Evolutionary conservation across 768 basidiomycete species (phyloP), one percentile per base, ranked within the genome.

Genomic region (Saitozyma sp.): DNA sequence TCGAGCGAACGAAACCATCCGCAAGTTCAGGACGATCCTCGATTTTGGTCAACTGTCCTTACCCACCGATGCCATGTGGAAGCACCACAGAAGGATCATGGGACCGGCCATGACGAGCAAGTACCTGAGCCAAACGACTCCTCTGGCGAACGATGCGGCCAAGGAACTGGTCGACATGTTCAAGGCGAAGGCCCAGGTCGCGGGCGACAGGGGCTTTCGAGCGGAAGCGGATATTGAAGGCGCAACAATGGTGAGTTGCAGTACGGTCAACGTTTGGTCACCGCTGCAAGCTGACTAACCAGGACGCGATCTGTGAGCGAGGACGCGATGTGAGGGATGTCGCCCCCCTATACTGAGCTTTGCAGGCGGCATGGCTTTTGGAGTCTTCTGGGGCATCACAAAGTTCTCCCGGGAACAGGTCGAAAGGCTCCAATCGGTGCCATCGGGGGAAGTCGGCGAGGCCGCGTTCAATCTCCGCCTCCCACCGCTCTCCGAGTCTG

Each of bases 241-340:
- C 20, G 68, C 70, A 16, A 69, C 66, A 2, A 63, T 74, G 69
- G 73, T 71, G 42, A 57, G 70, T 61, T 7, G 19, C 14, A 7
- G 6, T 41, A 48, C 7, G n/a, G 52, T 17, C n/a, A 20, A n/a
- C n/a, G n/a, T n/a, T n/a, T 50, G 19, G 5, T 7, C 50, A 19
- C 13, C 37, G 19, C 42, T 19, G 29, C 14, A 53, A 2, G 41
- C 13, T 43, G 42, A 48, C 42, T 5, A 17, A 41, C 7, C 29
- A 75, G 73, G 74, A 76, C 58, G 75, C 72, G 0, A 76, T 76
- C 55, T 70, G n/a, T n/a, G n/a, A n/a, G n/a, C n/a, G n/a, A n/a
- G n/a, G n/a, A n/a, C n/a, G n/a, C n/a, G n/a, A n/a, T n/a, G n/a
- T n/a, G n/a, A n/a, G n/a, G n/a, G n/a, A n/a, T n/a, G n/a, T n/a